Conservation (phyloP, 441 rosid genomes). For the Macaranga tanarius region DNA sequence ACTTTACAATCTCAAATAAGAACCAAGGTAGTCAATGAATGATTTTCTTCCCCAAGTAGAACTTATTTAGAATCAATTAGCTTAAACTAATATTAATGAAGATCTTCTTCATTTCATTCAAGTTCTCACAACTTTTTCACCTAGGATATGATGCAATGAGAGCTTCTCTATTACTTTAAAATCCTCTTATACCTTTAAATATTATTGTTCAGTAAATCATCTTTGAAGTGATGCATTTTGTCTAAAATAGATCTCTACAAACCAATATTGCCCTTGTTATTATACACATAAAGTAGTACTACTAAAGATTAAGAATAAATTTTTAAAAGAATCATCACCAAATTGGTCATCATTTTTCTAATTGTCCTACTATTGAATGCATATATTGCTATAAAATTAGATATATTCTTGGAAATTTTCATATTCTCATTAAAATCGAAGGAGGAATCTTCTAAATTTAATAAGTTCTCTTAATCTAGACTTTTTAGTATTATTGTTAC, state of each 20-base stretch:
- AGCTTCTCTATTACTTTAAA: neutral
- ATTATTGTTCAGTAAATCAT: neutral
- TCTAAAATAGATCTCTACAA: neutral
- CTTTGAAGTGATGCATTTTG: neutral
- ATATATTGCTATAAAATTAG: neutral
- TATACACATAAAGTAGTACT: neutral
- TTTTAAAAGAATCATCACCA: neutral
- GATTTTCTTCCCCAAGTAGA: neutral
- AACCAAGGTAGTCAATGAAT: neutral
- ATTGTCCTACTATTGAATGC: neutral
- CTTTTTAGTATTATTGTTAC: neutral
- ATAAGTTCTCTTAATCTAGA: neutral
- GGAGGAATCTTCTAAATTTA: neutral
- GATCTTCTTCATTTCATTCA: neutral
- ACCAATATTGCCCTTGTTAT: neutral
- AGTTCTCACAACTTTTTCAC: neutral
- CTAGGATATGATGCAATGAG: neutral
- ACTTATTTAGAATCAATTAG: neutral
- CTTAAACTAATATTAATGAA: neutral
- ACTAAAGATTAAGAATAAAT: neutral
- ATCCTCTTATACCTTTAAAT: neutral
- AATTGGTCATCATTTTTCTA: too few species aligned
- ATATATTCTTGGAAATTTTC: neutral
- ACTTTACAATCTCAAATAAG: too few species aligned
- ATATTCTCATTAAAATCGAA: neutral